Evolutionary conservation across 2,329 filamentous ascomycete species (phyloP), one percentile per base, ranked within the genome.

Genomic region (Colletotrichum liaoningense): DNA sequence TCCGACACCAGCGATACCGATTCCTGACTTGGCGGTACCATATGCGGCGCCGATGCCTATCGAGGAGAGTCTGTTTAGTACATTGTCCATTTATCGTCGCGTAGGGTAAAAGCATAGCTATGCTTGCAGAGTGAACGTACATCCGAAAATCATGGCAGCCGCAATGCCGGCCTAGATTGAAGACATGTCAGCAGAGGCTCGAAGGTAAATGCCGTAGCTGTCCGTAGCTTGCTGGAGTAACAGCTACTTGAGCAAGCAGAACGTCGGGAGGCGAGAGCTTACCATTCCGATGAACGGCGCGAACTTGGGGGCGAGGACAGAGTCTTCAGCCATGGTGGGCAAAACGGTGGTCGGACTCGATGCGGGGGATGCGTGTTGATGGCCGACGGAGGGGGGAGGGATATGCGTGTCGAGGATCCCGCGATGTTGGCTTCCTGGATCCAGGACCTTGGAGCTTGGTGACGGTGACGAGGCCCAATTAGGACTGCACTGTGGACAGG

Each of bases 241-340:
- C 16, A 63, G 60, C 33, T 35, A 35, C 33, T 35, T 12, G 33
- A 35, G 33, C 60, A 38, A 73, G 69, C 30, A 49, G 5, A 42
- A n/a, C 60, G 22, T 55, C 60, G 56, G 58, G 66, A 57, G 62
- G 73, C 49, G 66, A 33, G 67, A 49, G 86, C 92, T 85, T 87
- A 95, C 93, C 93, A 96, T 95, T 87, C 94, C 94, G 82, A 96
- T 89, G 87, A 96, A 97, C 79, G 94, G 94, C 86, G 94, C 94
- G 82, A 95, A 96, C 85, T 93, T 94, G 79, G 94, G 94, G 73
- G 92, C 87, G 75, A 91, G 84, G 77, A 92, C 90, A 60, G 89
- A 90, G 77, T 89, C 79, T 68, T 82, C 86, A 73, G 83, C 84
- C 89, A 91, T 91, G 75, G 62, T 84, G 79, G 64, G 76, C 52